phyloP scores from a whole-genome alignment of 1,139 yeast species.

The Yamadazyma membranifaciens region DNA sequence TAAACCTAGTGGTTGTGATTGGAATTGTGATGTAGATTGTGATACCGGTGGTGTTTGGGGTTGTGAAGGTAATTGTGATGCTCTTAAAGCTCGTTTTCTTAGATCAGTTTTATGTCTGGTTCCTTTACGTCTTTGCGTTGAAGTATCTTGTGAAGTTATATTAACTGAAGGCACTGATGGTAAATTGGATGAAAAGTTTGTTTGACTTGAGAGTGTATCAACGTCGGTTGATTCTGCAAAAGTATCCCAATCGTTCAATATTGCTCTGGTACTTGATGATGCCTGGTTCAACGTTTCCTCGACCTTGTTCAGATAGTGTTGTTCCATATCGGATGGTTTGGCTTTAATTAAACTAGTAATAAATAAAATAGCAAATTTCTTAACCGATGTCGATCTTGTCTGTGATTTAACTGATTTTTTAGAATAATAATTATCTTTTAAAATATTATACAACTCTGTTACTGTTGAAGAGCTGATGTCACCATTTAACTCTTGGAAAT shows the following conservation, averaged over 20 bases:
- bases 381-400: constrained; percentile 17
- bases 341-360: constrained; percentile 29
- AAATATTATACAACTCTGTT: constrained; percentile 9
- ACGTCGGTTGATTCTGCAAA: constrained; percentile 6
- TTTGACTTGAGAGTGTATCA: constrained; percentile 2
- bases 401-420: constrained; percentile 11
- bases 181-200: not conserved
- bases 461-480: constrained; percentile 4
- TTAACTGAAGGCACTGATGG: constrained; percentile 24
- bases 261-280: constrained; percentile 20
- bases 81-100: constrained; percentile 8
- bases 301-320: constrained; percentile 11
- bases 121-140: constrained; percentile 9
- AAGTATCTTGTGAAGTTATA: constrained; percentile 19
- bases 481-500: not conserved
- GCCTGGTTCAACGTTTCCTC: constrained; percentile 16
- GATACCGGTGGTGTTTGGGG: not conserved
- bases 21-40: constrained; percentile 2
- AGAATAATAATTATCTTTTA: constrained; percentile 11
- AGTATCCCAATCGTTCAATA: constrained; percentile 29
- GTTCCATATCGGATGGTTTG: constrained; percentile 12
- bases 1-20: constrained; percentile 4
- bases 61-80: constrained; percentile 1
- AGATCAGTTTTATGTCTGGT: constrained; percentile 8
- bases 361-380: constrained; percentile 19